Evolutionary conservation across 768 basidiomycete genomes (phyloP).

Genomic region (Pleurotus platypus): DNA sequence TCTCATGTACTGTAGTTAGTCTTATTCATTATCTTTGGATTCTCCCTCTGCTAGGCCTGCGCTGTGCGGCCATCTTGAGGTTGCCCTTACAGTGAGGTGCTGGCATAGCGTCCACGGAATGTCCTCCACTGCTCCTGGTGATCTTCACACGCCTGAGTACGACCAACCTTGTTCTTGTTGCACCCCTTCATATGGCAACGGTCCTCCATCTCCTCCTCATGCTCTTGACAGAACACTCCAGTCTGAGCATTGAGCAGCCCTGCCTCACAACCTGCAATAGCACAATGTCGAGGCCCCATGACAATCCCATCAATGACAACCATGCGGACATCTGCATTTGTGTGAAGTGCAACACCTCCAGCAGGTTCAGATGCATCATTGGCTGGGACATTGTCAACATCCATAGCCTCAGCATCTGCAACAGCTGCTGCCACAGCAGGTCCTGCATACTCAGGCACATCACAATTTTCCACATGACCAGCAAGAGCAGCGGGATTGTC

Average conservation of each 20-base stretch:
- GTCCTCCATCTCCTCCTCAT: too few species aligned
- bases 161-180: too few species aligned
- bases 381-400: not conserved
- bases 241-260: not conserved
- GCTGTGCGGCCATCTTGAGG: too few species aligned
- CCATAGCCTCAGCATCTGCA: not conserved
- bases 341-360: not conserved
- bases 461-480: slow-evolving; percentile 2
- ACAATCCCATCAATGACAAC: too few species aligned
- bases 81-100: too few species aligned
- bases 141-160: too few species aligned
- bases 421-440: not conserved
- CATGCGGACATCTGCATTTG: not conserved
- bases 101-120: too few species aligned
- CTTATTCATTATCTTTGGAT: too few species aligned
- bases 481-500: not conserved
- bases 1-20: too few species aligned
- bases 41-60: too few species aligned
- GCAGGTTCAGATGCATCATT: not conserved
- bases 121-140: too few species aligned
- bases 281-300: slow-evolving; percentile 8
- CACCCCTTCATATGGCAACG: too few species aligned
- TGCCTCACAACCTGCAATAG: slow-evolving; percentile 4
- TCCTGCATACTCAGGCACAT: not conserved
- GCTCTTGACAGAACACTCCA: not conserved